Percentiles rank a stretch among this genome's conserved stretches.
These are phyloP conservation scores for Paramecium sexaurelia DNA, from an alignment of 73 alveolate genomes.

Conservation along the genomic window DNA sequence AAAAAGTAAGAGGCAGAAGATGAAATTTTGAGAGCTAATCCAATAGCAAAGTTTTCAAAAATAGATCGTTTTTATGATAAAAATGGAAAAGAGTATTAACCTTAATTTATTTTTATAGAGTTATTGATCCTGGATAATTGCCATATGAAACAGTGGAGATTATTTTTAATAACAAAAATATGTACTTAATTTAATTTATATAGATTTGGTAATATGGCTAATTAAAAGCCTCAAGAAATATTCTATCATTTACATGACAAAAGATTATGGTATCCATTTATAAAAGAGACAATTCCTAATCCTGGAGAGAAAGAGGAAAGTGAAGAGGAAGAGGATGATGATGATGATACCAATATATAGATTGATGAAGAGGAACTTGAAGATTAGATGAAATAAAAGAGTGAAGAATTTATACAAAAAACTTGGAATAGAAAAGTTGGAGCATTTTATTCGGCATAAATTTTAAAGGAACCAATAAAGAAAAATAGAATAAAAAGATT, in stretches of 20 bases:
- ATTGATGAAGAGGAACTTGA: neutral
- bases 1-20: conserved; percentile 44
- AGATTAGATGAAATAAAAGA: neutral
- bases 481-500: conserved; percentile 26
- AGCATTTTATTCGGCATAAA: conserved; percentile 51
- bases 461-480: conserved; percentile 28
- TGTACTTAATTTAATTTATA: neutral
- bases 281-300: neutral
- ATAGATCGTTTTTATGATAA: conserved; percentile 30
- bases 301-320: neutral
- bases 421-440: conserved; percentile 37
- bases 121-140: conserved; percentile 19
- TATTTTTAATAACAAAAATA: conserved; percentile 61
- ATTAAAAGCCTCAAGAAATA: conserved; percentile 47
- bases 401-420: neutral
- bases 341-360: neutral
- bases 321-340: conserved; percentile 16
- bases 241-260: conserved; percentile 61
- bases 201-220: conserved; percentile 59
- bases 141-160: conserved; percentile 52
- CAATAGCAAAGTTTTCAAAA: conserved; percentile 55
- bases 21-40: neutral
- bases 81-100: neutral
- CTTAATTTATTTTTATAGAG: neutral
- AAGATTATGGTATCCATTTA: conserved; percentile 43